Evolutionary conservation across 371 early-diverging fungal species (phyloP).

Genomic region (Enterocytospora artemiae): DNA sequence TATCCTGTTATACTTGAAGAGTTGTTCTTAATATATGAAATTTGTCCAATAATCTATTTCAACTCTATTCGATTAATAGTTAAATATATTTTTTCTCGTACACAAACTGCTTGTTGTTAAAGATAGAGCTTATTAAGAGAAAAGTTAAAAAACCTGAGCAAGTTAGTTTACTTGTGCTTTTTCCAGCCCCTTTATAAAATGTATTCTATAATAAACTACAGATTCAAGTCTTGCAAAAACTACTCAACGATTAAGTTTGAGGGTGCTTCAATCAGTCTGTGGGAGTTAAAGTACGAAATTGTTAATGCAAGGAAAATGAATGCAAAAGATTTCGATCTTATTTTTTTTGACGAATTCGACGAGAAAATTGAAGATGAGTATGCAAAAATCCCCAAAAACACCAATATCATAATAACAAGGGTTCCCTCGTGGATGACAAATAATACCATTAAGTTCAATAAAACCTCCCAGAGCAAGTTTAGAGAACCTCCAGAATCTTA

Average conservation of each 20-base stretch:
- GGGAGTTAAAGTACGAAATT: constrained; percentile 59
- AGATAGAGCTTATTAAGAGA: too few species aligned
- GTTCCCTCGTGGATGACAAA: constrained; percentile 56
- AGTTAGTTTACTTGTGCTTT: too few species aligned
- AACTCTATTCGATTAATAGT: too few species aligned
- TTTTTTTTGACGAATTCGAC: constrained; percentile 55
- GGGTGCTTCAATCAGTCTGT: constrained; percentile 49
- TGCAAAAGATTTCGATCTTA: constrained; percentile 56
- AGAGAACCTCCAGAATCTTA: constrained; percentile 52
- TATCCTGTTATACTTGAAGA: too few species aligned
- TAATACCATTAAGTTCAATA: constrained; percentile 15
- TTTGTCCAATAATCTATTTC: too few species aligned
- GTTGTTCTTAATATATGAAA: too few species aligned
- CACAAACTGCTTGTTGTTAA: too few species aligned
- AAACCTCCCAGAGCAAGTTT: neutral
- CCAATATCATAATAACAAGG: constrained; percentile 52
- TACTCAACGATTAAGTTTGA: constrained; percentile 50
- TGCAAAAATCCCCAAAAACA: constrained; percentile 48
- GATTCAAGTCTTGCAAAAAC: constrained; percentile 54
- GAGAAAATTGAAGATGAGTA: constrained; percentile 56
- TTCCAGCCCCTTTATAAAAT: constrained; percentile 13
- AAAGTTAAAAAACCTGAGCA: too few species aligned
- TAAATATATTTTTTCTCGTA: too few species aligned
- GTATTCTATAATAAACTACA: constrained; percentile 49
- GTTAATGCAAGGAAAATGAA: constrained; percentile 48